Base-by-base conservation (phyloP, 169 alveolate genomes). In the Neospora caninum region DNA sequence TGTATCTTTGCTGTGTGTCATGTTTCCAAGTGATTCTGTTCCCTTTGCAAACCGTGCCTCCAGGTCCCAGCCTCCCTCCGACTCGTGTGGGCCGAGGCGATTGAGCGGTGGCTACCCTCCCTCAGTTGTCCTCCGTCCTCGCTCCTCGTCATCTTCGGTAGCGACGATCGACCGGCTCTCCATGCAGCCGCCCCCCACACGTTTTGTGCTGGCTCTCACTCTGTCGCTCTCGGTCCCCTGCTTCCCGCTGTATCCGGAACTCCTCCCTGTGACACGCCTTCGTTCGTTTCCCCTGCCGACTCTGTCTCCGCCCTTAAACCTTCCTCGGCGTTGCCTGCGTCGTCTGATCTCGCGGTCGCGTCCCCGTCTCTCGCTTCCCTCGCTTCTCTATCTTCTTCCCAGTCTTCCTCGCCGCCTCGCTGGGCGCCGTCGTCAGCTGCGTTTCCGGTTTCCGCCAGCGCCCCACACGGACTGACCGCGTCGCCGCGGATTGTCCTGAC, bases 61-160 rank as follows among this genome's bases (percentile, higher is more conserved):
- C 82, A 91, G 94, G 93, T 91, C 27, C 93, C 96, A 27, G 96
- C 94, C 54, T 83, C 92, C 22, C 67, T 91, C 80, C 93, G 94
- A 7, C 88, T 91, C 38, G 94, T 84, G 39, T 94, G 94, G 94
- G 96, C 96, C 4, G 93, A 91, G 34, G 94, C 91, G 22, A 36
- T 91, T 69, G 93, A 91, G 94, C 53, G 80, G 78, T 91, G 96
- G 94, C 92, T 83, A 58, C 93, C 93, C 39, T 82, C 82, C 36
- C 69, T 43, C 83, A 80, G 94, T 70, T 89, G 88, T 41, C 94
- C 92, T 0, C 92, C 92, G 9, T 22, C n/a, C 38, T n/a, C 88
- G 16, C 87, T 82, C 41, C 92, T 70, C 34, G 93, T 94, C 16
- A 34, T 91, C 42, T 94, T 94, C 80, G 94, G 92, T 36, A 86